Conservation (phyloP, 176 grass and related monocot species). For the Hsuehochloa calcarea region DNA sequence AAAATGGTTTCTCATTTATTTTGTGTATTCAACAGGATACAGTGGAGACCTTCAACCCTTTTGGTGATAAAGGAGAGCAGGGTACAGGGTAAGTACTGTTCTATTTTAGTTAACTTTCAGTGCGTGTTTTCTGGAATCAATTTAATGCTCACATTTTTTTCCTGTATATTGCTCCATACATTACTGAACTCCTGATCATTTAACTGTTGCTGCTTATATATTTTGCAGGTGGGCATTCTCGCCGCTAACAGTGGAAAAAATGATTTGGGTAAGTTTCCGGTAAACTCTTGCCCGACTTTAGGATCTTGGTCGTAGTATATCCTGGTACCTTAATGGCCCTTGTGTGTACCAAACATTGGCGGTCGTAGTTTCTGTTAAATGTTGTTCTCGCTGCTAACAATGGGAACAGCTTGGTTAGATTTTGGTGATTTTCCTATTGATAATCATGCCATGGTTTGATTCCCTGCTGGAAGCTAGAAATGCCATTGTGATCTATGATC, state of each 20-base stretch:
- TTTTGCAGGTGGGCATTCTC: slow-evolving; percentile 85
- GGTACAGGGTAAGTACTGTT: slow-evolving; percentile 72
- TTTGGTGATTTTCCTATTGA: background rate
- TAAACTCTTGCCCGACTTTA: background rate
- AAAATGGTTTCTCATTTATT: slow-evolving; percentile 18
- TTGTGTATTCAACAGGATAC: slow-evolving; percentile 71
- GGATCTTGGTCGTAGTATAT: slow-evolving; percentile 4
- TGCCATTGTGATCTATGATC: background rate
- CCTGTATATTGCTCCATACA: slow-evolving; percentile 17
- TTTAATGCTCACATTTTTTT: background rate
- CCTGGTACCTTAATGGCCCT: background rate
- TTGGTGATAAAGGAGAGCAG: slow-evolving; percentile 62
- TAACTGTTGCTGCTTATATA: slow-evolving; percentile 6
- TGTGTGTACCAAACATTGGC: background rate
- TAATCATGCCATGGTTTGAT: background rate
- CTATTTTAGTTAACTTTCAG: slow-evolving; percentile 12
- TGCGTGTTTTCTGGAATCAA: background rate
- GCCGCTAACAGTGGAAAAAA: slow-evolving; percentile 77
- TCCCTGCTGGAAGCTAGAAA: background rate
- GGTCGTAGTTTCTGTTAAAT: background rate
- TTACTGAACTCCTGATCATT: background rate
- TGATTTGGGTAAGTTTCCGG: slow-evolving; percentile 63
- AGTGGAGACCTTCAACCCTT: slow-evolving; percentile 84
- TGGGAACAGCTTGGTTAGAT: background rate
- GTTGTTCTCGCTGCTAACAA: background rate